phyloP scores from a whole-genome alignment of 805 yeast species.

The Hanseniaspora valbyensis region DNA sequence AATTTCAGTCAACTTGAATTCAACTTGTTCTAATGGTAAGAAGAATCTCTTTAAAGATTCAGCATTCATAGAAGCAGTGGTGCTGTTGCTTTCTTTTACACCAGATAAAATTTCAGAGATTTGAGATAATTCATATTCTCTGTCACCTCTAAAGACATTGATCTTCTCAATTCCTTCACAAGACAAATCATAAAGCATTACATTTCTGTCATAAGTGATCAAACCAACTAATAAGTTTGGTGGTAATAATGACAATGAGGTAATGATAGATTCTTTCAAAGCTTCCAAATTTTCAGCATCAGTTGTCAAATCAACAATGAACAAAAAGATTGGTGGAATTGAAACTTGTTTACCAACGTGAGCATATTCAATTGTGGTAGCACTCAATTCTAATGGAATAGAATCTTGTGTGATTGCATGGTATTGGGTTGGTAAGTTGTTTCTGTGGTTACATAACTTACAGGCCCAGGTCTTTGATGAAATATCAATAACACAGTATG shows the following conservation, averaged over 20 bases:
- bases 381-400: slow-evolving; percentile 68
- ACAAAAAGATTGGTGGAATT: slow-evolving; percentile 75
- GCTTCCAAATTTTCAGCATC: slow-evolving; percentile 79
- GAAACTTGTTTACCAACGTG: slow-evolving; percentile 68
- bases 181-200: slow-evolving; percentile 76
- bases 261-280: slow-evolving; percentile 66
- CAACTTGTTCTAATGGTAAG: slow-evolving; percentile 64
- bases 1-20: slow-evolving; percentile 67
- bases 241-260: slow-evolving; percentile 69
- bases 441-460: slow-evolving; percentile 68
- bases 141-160: slow-evolving; percentile 78
- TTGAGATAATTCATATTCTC: slow-evolving; percentile 54
- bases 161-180: slow-evolving; percentile 58
- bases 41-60: slow-evolving; percentile 46
- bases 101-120: slow-evolving; percentile 54
- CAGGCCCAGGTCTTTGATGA: slow-evolving; percentile 74
- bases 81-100: slow-evolving; percentile 32
- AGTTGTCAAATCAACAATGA: slow-evolving; percentile 81
- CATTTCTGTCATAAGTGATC: slow-evolving; percentile 76
- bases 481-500: slow-evolving; percentile 70
- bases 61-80: slow-evolving; percentile 24
- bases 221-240: slow-evolving; percentile 83
- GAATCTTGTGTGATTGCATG: slow-evolving; percentile 62
- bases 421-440: slow-evolving; percentile 73
- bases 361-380: slow-evolving; percentile 69